These are phyloP conservation scores for Teunomyces stri DNA, from an alignment of 805 yeast species.

Conservation along the genomic window DNA sequence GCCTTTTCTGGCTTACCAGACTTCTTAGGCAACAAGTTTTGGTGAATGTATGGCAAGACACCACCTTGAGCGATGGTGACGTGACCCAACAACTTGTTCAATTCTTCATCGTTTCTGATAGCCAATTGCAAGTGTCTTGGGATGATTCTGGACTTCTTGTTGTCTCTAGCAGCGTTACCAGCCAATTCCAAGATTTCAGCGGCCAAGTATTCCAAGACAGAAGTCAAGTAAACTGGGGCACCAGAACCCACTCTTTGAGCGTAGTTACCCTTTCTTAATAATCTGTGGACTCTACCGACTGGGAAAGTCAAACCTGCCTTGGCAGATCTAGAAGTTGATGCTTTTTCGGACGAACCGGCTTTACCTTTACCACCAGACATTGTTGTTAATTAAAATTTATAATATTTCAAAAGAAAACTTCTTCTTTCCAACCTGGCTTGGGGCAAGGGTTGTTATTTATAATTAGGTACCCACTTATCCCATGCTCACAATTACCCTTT, in stretches of 20 bases:
- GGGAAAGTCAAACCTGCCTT: constrained; percentile 52
- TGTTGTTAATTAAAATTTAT: constrained; percentile 4
- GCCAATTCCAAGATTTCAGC: constrained; percentile 53
- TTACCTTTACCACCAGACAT: constrained; percentile 30
- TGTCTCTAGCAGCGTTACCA: constrained; percentile 57
- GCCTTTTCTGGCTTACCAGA: constrained; percentile 47
- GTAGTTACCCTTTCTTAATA: constrained; percentile 50
- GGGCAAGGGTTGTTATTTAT: constrained; percentile 1
- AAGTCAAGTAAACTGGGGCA: constrained; percentile 51
- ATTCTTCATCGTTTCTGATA: constrained; percentile 52
- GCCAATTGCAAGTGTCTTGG: constrained; percentile 54
- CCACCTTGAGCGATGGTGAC: constrained; percentile 62
- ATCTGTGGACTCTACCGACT: constrained; percentile 51
- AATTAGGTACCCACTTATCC: background rate
- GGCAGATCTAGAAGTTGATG: constrained; percentile 48
- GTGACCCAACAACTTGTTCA: constrained; percentile 53
- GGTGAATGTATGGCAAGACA: constrained; percentile 51
- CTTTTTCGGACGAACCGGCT: constrained; percentile 48
- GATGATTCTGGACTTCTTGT: constrained; percentile 82
- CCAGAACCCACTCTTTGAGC: constrained; percentile 54
- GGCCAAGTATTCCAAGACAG: constrained; percentile 49
- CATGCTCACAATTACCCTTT: background rate
- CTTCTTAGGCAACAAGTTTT: constrained; percentile 52
- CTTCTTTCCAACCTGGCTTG: background rate
- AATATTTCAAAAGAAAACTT: background rate